phyloP scores from a whole-genome alignment of 345 rosid genomes.

The Citrus inodora region DNA sequence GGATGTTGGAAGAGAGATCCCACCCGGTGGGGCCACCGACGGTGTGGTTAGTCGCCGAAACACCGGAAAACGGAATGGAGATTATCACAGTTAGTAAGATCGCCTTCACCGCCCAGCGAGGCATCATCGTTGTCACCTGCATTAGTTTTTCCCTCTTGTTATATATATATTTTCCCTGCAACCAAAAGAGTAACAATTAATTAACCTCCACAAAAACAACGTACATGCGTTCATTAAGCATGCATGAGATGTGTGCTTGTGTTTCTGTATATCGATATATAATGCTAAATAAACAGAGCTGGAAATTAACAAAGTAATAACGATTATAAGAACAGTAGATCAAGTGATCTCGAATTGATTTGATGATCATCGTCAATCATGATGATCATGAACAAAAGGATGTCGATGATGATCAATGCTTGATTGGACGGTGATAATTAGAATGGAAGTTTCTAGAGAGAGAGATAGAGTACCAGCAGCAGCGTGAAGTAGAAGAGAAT shows the following conservation, averaged over 20 bases:
- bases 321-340: background rate
- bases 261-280: too few relatives aligned
- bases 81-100: background rate
- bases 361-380: background rate
- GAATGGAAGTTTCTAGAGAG: background rate
- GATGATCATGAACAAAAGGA: background rate
- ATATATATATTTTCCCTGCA: background rate
- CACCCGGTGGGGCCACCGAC: constrained; percentile 20
- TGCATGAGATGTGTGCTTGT: too few relatives aligned
- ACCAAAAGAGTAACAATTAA: background rate
- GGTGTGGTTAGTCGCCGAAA: constrained; percentile 1
- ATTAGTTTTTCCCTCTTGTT: background rate
- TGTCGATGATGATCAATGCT: background rate
- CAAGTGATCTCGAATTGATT: background rate
- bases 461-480: background rate
- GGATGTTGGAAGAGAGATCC: constrained; percentile 14
- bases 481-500: background rate
- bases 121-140: background rate
- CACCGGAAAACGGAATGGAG: background rate
- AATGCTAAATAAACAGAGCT: background rate
- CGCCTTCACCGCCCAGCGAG: constrained; percentile 10
- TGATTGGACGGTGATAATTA: background rate
- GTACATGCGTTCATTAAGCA: too few relatives aligned
- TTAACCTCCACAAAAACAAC: too few relatives aligned
- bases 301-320: background rate